Conservation (phyloP, 2,329 filamentous ascomycete species). For the Lizonia empirigonia region DNA sequence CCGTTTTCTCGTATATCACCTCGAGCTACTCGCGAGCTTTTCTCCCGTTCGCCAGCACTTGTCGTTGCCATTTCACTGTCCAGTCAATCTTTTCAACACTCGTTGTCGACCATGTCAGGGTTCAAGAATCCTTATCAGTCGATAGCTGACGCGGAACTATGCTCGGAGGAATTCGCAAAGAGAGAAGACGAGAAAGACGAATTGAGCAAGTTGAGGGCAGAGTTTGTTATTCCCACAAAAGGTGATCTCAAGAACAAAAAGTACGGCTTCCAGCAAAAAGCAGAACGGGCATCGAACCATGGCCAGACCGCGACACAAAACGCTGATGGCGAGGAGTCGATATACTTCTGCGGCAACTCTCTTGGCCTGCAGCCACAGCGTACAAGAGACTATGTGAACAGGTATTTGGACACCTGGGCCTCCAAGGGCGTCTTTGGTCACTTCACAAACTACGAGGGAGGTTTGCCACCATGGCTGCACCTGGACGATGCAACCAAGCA, state of each 20-base stretch:
- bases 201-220: constrained; percentile 57
- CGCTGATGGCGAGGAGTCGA: constrained; percentile 52
- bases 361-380: constrained; percentile 80
- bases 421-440: constrained; percentile 85
- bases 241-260: constrained; percentile 70
- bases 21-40: neutral
- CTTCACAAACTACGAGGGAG: constrained; percentile 71
- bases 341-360: constrained; percentile 91
- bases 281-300: neutral
- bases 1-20: constrained; percentile 1
- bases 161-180: constrained; percentile 40
- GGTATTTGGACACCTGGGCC: constrained; percentile 82
- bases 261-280: constrained; percentile 26
- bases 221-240: constrained; percentile 80
- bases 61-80: neutral
- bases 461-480: constrained; percentile 75
- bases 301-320: constrained; percentile 27
- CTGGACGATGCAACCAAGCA: constrained; percentile 75
- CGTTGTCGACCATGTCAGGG: constrained; percentile 31
- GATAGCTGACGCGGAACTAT: constrained; percentile 27
- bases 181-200: constrained; percentile 47
- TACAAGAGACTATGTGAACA: constrained; percentile 67
- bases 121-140: constrained; percentile 31
- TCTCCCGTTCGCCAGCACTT: neutral
- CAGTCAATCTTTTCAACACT: neutral